Evolutionary conservation across 495 filamentous ascomycete species (phyloP).

Genomic region (Penicillium cataractarum): DNA sequence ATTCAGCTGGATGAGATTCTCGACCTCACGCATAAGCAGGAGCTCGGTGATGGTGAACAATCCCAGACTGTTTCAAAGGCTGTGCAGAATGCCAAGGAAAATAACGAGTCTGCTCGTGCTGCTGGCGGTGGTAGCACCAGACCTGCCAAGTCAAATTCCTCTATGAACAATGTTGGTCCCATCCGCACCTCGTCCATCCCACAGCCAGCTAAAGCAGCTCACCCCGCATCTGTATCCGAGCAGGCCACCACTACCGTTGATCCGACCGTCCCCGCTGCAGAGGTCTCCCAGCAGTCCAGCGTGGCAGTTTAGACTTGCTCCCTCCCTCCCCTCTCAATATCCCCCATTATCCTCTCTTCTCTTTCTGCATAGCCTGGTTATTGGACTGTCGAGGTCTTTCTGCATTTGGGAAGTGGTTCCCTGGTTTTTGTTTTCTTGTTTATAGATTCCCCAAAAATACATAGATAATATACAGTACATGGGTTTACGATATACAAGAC

Average conservation of each 20-base stretch:
- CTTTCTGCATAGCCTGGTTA: constrained; percentile 32
- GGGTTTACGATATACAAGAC: constrained; percentile 2
- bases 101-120: constrained; percentile 50
- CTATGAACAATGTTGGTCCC: constrained; percentile 35
- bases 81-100: constrained; percentile 56
- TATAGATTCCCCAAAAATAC: constrained; percentile 27
- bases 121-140: constrained; percentile 40
- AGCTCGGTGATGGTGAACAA: constrained; percentile 27
- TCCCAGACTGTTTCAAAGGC: constrained; percentile 47
- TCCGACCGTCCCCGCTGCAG: constrained; percentile 25
- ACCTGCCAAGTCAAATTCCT: constrained; percentile 31
- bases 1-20: constrained; percentile 65
- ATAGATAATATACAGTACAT: constrained; percentile 16
- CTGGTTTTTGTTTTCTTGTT: constrained; percentile 12
- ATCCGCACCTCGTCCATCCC: constrained; percentile 46
- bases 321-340: not conserved
- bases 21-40: constrained; percentile 55
- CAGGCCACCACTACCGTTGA: constrained; percentile 17
- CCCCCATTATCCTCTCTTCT: constrained; percentile 3
- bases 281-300: constrained; percentile 31
- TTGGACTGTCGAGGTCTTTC: constrained; percentile 15
- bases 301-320: constrained; percentile 26
- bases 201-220: constrained; percentile 26
- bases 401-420: constrained; percentile 14
- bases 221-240: constrained; percentile 25